These are phyloP conservation scores for Circinella minor DNA, from an alignment of 371 early-diverging fungal genomes.

Conservation along the genomic window DNA sequence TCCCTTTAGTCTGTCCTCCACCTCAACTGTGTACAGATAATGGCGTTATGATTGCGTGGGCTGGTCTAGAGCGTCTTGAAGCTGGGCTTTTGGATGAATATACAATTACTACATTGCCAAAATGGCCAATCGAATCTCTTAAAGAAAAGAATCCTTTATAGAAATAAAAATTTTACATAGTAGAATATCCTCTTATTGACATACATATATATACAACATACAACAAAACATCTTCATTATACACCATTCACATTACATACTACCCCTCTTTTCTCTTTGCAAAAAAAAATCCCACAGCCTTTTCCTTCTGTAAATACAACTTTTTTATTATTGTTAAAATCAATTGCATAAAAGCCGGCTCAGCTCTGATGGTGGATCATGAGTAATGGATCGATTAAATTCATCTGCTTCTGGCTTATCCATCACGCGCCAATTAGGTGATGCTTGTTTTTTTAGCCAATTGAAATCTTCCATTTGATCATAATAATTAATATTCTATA, in stretches of 20 bases:
- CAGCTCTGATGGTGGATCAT: not conserved
- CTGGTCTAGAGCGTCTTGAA: slow-evolving; percentile 70
- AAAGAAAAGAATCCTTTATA: slow-evolving; percentile 24
- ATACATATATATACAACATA: not conserved
- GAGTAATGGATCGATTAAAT: not conserved
- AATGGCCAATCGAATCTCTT: slow-evolving; percentile 66
- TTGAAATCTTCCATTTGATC: slow-evolving; percentile 83
- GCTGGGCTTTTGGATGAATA: slow-evolving; percentile 66
- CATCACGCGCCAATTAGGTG: slow-evolving; percentile 71
- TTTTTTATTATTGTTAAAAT: not conserved
- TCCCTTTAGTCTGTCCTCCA: slow-evolving; percentile 76
- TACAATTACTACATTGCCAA: slow-evolving; percentile 67
- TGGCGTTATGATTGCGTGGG: slow-evolving; percentile 93
- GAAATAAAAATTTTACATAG: not conserved
- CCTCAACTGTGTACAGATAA: slow-evolving; percentile 85
- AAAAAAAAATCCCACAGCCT: not conserved
- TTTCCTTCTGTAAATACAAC: no score
- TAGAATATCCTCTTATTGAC: no score
- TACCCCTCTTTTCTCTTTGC: not conserved
- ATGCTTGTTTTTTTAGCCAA: slow-evolving; percentile 78
- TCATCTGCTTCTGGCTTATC: not conserved
- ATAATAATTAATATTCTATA: slow-evolving; percentile 28
- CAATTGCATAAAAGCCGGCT: slow-evolving; percentile 5
- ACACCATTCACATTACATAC: not conserved
- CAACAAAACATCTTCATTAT: no score